These are phyloP conservation scores for Adansonia rubrostipa DNA, from an alignment of 441 rosid species.

Conservation along the genomic window DNA sequence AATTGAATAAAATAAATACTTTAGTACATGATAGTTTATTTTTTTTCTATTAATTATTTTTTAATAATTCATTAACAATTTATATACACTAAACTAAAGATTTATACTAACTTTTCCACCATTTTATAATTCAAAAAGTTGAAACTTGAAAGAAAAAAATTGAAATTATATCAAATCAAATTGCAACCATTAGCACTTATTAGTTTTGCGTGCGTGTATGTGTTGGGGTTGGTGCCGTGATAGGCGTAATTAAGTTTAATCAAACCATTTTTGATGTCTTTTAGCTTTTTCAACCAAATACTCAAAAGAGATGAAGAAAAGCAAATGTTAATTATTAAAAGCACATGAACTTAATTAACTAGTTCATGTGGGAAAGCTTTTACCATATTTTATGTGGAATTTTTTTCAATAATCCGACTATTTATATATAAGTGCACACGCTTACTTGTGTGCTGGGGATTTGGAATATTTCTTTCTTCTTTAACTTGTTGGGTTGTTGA, in stretches of 20 bases:
- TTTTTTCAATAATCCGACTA: not conserved
- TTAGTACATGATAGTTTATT: too few species aligned
- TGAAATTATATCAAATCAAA: not conserved
- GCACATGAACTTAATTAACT: not conserved
- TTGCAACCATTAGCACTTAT: not conserved
- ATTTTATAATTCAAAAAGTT: too few species aligned
- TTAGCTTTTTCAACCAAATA: not conserved
- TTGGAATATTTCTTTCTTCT: not conserved
- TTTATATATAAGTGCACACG: not conserved
- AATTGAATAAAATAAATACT: too few species aligned
- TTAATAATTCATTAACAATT: too few species aligned
- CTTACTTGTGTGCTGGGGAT: not conserved
- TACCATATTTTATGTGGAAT: not conserved
- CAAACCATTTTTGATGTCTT: not conserved
- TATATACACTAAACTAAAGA: too few species aligned
- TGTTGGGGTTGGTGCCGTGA: constrained; percentile 17
- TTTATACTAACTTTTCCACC: too few species aligned
- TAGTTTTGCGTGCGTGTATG: not conserved
- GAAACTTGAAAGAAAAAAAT: not conserved
- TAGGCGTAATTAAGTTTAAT: not conserved
- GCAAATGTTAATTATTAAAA: not conserved
- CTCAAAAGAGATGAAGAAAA: not conserved
- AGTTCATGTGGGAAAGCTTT: constrained; percentile 8
- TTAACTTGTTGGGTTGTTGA: not conserved
- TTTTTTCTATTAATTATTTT: too few species aligned